Evolutionary conservation across 208 protist species (phyloP), one percentile per base, ranked within the genome.

Genomic region (Naegleria fowleri): DNA sequence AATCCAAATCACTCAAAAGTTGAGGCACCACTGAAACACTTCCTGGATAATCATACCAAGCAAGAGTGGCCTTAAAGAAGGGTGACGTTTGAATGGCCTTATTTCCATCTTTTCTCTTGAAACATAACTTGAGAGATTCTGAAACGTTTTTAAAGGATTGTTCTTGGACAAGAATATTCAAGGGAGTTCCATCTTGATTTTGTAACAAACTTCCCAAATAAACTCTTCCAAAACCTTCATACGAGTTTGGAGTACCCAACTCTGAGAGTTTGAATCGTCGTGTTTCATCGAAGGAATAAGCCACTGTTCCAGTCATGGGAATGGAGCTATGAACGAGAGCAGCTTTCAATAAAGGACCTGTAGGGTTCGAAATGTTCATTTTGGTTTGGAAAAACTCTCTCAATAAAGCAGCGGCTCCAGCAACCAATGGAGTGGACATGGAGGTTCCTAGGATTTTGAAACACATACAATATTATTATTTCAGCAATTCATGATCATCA

Each of bases 31-130:
- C 93, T 33, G 90, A 89, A 36, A 36, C 67, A 36, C 25, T 36
- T 19, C 29, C n/a, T 29, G 93, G 93, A 0, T 91, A 76, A 91
- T 98, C 96, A 40, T 93, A 97, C 96, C 96, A 98, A 25, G 92
- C 95, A n/a, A 98, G 90, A 29, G 96, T 96, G 13, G 91, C 95
- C 85, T 92, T 94, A 38, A 98, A 79, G 25, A 22, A 25, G 43
- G 67, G 25, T 87, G 83, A 38, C 22, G 22, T 25, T n/a, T n/a
- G 13, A 85, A 43, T 40, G 6, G 25, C 9, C 29, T 79, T n/a
- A n/a, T n/a, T n/a, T n/a, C n/a, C n/a, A n/a, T n/a, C n/a, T n/a
- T n/a, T 79, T 13, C 5, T 36, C 29, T 79, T 79, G 6, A 79
- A 79, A 79, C 67, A 79, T 33, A 25, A 33, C 0, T 9, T 25